Base-by-base conservation (phyloP, 306 rosid genomes). In the Cyamopsis tetragonoloba region DNA sequence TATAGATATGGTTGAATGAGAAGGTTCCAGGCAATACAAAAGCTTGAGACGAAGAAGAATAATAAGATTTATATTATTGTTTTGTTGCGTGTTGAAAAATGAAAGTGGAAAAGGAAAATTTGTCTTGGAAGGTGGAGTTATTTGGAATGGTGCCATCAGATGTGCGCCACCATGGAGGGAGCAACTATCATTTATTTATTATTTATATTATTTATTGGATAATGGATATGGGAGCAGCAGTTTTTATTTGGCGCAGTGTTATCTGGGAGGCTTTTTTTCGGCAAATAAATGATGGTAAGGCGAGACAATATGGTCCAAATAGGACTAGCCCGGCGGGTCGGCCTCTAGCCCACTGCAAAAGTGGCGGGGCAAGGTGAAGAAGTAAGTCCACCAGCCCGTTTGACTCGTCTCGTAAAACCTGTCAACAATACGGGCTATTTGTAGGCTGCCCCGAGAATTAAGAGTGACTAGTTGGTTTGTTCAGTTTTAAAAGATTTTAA, bases 11-110 rank as follows among this genome's bases (percentile, higher is more conserved):
- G 67, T 66, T 8, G 72, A 69, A 13, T 46, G 42, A 34, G 47
- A 86, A 81, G 42, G 22, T 81, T 79, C 81, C 27, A 50, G 10
- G 68, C 23, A 63, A 70, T 17, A 63, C 43, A 14, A 62, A 66
- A 17, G 41, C 20, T 10, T 9, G 0, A 62, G 37, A 27, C 43
- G 10, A 30, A 4, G 5, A 50, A 19, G 10, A 30, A 4, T 3
- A 50, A 19, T 5, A 24, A 38, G 4, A 7, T 23, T 31, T 13
- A 4, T 13, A 28, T 13, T 19, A 22, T 26, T 30, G 6, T 9
- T 3, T 31, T n/a, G n/a, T 42, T n/a, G 51, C 34, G 68, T 61
- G 70, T 75, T 58, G 48, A 74, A 66, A n/a, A 34, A 46, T 13
- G 30, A 42, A 32, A 49, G 31, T 28, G 31, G 18, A 17, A 66